Conservation (phyloP, 176 grass and related monocot genomes). For the Alopecurus myosuroides region DNA sequence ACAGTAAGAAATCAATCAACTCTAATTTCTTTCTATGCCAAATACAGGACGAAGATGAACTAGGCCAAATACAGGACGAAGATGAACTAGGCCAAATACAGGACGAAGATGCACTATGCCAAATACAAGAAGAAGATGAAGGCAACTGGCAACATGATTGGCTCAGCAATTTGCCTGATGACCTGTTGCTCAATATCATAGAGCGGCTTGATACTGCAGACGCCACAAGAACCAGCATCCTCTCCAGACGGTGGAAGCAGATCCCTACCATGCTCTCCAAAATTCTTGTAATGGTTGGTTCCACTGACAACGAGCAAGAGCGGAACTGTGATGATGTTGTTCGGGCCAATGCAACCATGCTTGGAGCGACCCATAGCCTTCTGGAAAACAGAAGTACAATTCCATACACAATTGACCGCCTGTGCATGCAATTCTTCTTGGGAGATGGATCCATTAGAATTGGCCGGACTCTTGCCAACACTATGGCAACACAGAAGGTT, state of each 20-base stretch:
- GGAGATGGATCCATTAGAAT: not conserved
- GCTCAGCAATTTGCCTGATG: not conserved
- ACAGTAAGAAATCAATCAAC: too few relatives aligned
- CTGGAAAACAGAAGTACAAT: not conserved
- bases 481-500: not conserved
- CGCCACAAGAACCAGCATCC: not conserved
- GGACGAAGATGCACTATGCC: too few relatives aligned
- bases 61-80: too few relatives aligned
- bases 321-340: not conserved
- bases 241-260: not conserved
- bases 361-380: not conserved
- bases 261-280: not conserved
- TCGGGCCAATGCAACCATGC: not conserved
- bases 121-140: not conserved
- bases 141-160: not conserved
- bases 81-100: too few relatives aligned
- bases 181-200: not conserved
- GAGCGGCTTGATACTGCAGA: not conserved
- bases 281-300: not conserved
- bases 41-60: too few relatives aligned
- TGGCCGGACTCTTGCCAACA: not conserved
- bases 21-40: too few relatives aligned
- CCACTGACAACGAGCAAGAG: not conserved
- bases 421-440: not conserved
- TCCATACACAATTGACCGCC: not conserved